Evolutionary conservation across 306 rosid species (phyloP).

Genomic region (Casuarina equisetifolia): DNA sequence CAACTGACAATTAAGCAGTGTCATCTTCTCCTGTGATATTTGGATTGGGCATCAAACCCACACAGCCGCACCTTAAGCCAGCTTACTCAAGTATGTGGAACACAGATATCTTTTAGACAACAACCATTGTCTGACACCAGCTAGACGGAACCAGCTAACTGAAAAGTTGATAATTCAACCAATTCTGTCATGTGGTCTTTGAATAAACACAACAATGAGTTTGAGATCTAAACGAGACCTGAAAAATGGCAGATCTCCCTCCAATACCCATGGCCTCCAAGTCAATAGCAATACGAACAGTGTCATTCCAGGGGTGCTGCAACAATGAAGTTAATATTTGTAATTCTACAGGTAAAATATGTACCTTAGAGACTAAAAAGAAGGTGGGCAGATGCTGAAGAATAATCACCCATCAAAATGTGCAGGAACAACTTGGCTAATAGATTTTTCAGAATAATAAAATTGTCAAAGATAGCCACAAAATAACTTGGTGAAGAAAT

Average conservation of each 20-base stretch:
- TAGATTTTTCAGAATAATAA: background rate
- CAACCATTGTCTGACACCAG: background rate
- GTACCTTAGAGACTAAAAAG: conserved; percentile 18
- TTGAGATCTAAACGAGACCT: conserved; percentile 55
- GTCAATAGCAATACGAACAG: conserved; percentile 81
- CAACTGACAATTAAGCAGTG: background rate
- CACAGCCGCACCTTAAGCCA: background rate
- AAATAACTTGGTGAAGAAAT: background rate
- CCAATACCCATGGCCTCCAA: conserved; percentile 98
- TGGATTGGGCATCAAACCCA: background rate
- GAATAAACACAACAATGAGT: conserved; percentile 13
- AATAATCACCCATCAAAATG: background rate
- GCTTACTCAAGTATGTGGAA: background rate
- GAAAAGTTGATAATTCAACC: conserved; percentile 2
- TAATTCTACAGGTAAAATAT: conserved; percentile 14
- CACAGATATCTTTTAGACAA: background rate
- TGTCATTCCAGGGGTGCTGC: conserved; percentile 94
- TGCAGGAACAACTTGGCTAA: background rate
- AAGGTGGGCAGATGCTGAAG: background rate
- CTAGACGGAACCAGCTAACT: background rate
- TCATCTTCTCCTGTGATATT: background rate
- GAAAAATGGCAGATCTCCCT: conserved; percentile 91
- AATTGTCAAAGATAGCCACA: background rate
- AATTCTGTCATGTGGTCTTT: conserved; percentile 12
- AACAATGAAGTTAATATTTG: conserved; percentile 27